Percentiles rank a stretch among this genome's conserved stretches.
Conservation (phyloP, 805 yeast genomes). For the Candida michaelii region DNA sequence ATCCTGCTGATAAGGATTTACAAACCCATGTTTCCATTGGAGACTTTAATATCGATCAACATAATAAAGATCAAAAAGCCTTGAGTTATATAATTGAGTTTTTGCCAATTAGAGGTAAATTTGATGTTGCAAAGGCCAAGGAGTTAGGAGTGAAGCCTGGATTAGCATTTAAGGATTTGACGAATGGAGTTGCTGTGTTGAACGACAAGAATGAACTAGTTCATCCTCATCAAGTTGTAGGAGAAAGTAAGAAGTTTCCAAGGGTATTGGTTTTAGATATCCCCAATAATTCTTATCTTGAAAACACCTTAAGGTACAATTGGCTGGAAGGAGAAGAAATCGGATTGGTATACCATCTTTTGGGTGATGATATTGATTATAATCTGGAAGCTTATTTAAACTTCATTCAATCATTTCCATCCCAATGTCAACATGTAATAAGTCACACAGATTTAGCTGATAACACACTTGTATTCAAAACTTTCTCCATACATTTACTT, state of each 20-base stretch:
- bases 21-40: constrained; percentile 33
- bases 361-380: constrained; percentile 61
- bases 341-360: constrained; percentile 68
- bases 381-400: constrained; percentile 39
- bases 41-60: constrained; percentile 5
- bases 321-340: constrained; percentile 41
- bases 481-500: constrained; percentile 52
- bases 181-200: constrained; percentile 58
- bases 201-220: constrained; percentile 60
- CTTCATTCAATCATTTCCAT: constrained; percentile 58
- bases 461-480: constrained; percentile 57
- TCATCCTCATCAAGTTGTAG: constrained; percentile 71
- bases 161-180: constrained; percentile 53
- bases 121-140: constrained; percentile 63
- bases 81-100: constrained; percentile 70
- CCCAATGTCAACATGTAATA: constrained; percentile 56
- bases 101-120: constrained; percentile 72
- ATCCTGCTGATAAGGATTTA: constrained; percentile 36
- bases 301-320: constrained; percentile 24
- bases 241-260: constrained; percentile 54
- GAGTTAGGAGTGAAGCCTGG: constrained; percentile 72
- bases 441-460: constrained; percentile 71
- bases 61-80: constrained; percentile 37
- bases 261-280: constrained; percentile 71
- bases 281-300: constrained; percentile 51